These are phyloP conservation scores for Fraxinus paxiana DNA, from an alignment of 305 asterid genomes.

Conservation along the genomic window DNA sequence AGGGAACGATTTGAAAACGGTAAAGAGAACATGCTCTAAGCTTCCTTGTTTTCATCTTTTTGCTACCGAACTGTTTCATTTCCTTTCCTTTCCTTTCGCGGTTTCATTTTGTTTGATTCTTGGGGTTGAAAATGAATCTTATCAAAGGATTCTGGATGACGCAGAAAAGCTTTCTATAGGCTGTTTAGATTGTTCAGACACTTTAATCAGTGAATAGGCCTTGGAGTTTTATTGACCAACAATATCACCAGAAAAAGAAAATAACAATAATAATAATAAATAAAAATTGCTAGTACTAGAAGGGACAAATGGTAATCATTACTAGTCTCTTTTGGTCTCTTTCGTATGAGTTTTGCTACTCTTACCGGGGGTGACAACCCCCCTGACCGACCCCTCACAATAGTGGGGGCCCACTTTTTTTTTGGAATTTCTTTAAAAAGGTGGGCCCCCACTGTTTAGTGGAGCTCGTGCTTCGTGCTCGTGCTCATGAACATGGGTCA, in stretches of 20 bases:
- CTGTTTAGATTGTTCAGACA: constrained; percentile 39
- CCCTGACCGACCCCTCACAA: too few relatives aligned
- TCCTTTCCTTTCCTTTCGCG: background rate
- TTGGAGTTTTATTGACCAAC: constrained; percentile 24
- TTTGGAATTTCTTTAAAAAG: too few relatives aligned
- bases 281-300: constrained; percentile 27
- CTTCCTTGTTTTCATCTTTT: background rate
- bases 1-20: too few relatives aligned
- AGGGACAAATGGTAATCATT: constrained; percentile 33
- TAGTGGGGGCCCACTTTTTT: too few relatives aligned
- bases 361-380: too few relatives aligned
- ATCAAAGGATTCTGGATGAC: constrained; percentile 7
- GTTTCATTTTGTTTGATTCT: constrained; percentile 9
- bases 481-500: background rate
- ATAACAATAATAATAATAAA: background rate
- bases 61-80: background rate
- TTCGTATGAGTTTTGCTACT: background rate
- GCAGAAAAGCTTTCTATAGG: constrained; percentile 3
- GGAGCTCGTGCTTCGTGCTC: background rate
- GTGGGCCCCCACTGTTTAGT: background rate
- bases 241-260: background rate
- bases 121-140: constrained; percentile 21
- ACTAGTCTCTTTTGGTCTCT: background rate
- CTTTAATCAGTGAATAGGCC: constrained; percentile 45
- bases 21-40: too few relatives aligned